These are phyloP conservation scores for Lepidium sativum DNA, from an alignment of 345 rosid genomes.

Conservation along the genomic window DNA sequence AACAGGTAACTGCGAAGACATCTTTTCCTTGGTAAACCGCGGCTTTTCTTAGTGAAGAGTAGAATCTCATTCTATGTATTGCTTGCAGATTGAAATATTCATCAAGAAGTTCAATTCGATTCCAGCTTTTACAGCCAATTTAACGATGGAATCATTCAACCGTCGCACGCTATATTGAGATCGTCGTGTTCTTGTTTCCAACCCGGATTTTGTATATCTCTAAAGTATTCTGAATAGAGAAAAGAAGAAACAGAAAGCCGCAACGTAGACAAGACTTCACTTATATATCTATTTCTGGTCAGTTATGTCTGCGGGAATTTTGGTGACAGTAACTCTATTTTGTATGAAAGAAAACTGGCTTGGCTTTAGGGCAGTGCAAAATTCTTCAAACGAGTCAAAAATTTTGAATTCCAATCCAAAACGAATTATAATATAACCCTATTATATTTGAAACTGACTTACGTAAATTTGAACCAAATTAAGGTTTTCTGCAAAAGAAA, in stretches of 20 bases:
- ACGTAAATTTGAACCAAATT: no score
- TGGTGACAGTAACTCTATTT: background rate
- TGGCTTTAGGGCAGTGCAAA: background rate
- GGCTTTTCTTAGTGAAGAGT: background rate
- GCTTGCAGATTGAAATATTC: slow-evolving; percentile 67
- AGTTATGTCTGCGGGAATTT: background rate
- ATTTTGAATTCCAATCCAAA: no score
- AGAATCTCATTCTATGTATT: background rate
- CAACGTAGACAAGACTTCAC: no score
- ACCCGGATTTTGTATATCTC: slow-evolving; percentile 5
- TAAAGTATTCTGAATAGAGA: background rate
- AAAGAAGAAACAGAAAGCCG: no score
- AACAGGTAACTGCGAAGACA: slow-evolving; percentile 48
- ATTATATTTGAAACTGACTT: no score
- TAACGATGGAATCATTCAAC: slow-evolving; percentile 93
- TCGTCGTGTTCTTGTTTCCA: background rate
- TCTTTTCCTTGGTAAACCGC: background rate
- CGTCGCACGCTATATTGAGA: slow-evolving; percentile 63
- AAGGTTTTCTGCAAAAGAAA: no score
- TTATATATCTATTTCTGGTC: background rate
- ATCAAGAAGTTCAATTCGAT: slow-evolving; percentile 81
- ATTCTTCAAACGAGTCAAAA: no score
- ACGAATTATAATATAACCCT: no score
- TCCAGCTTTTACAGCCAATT: slow-evolving; percentile 94
- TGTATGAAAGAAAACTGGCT: background rate